Evolutionary conservation across 2,329 filamentous ascomycete genomes (phyloP).

Genomic region (Scedosporium boydii): DNA sequence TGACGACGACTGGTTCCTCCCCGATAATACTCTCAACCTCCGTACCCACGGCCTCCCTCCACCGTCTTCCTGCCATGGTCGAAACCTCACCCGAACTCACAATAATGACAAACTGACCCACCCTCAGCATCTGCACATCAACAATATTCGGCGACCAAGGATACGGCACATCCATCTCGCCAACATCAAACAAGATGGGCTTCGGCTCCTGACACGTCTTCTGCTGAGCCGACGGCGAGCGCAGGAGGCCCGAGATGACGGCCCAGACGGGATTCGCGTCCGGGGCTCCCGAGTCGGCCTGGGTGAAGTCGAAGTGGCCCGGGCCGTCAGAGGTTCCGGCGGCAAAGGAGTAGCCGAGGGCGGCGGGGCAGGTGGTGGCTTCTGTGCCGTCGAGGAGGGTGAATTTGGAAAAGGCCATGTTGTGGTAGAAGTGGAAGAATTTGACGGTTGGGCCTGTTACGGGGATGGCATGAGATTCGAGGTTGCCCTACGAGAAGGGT

Average conservation of each 20-base stretch:
- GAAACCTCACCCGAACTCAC: constrained; percentile 82
- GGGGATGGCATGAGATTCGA: constrained; percentile 34
- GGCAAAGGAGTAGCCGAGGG: constrained; percentile 81
- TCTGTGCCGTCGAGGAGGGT: constrained; percentile 59
- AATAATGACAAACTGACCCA: constrained; percentile 76
- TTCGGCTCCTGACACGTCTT: constrained; percentile 70
- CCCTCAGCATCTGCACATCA: constrained; percentile 73
- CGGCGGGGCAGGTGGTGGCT: constrained; percentile 71
- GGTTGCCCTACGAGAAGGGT: constrained; percentile 34
- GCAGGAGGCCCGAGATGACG: constrained; percentile 60
- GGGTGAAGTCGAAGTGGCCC: constrained; percentile 81
- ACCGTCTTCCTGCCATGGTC: constrained; percentile 83
- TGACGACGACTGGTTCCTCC: constrained; percentile 59
- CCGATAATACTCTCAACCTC: constrained; percentile 34
- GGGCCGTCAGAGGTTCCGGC: constrained; percentile 85
- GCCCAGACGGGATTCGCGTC: constrained; percentile 69
- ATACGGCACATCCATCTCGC: constrained; percentile 65
- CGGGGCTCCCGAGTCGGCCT: constrained; percentile 63
- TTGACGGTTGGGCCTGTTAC: constrained; percentile 58
- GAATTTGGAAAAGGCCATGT: constrained; percentile 68
- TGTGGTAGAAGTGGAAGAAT: constrained; percentile 71
- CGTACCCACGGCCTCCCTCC: constrained; percentile 59
- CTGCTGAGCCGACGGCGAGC: constrained; percentile 59
- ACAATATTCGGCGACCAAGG: constrained; percentile 83
- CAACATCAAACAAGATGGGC: constrained; percentile 77